Conservation (phyloP, 2,329 filamentous ascomycete genomes). For the Aspergillus latus region DNA sequence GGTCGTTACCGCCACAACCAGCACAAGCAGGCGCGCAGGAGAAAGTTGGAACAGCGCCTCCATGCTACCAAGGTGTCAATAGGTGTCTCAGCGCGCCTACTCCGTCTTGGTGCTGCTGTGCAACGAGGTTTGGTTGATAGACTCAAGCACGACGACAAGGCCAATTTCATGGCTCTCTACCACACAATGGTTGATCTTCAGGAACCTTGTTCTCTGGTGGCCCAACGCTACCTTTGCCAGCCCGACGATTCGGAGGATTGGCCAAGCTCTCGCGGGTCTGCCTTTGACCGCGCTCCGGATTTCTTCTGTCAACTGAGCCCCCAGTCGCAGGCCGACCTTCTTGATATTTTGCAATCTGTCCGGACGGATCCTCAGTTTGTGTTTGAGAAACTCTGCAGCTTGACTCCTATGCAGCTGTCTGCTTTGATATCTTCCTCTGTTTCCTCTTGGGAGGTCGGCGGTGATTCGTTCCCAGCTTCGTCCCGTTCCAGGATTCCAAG, state of each 20-base stretch:
- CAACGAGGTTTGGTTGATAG: constrained; percentile 48
- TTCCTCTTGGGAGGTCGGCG: constrained; percentile 70
- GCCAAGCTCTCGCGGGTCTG: constrained; percentile 39
- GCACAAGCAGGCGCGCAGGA: constrained; percentile 43
- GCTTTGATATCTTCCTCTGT: constrained; percentile 76
- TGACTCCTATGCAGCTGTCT: constrained; percentile 74
- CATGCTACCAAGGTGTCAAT: constrained; percentile 45
- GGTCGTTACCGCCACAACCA: constrained; percentile 42
- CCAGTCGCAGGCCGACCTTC: constrained; percentile 70
- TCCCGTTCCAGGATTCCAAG: constrained; percentile 50
- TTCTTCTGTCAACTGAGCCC: constrained; percentile 67
- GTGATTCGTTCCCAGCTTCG: constrained; percentile 76
- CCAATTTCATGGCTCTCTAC: constrained; percentile 46
- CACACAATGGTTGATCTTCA: constrained; percentile 46
- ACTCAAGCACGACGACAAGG: constrained; percentile 47
- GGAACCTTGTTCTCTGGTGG: constrained; percentile 41
- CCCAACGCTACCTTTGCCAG: constrained; percentile 33
- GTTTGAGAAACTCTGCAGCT: constrained; percentile 73
- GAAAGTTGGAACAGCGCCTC: constrained; percentile 41
- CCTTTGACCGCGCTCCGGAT: constrained; percentile 33
- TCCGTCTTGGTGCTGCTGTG: constrained; percentile 42
- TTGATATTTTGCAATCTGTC: constrained; percentile 77
- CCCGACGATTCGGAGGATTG: constrained; percentile 37
- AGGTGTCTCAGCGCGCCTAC: constrained; percentile 43
- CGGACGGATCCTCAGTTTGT: constrained; percentile 86